Evolutionary conservation across 805 yeast species (phyloP), one percentile per base, ranked within the genome.

Genomic region (Starmera caribaea): DNA sequence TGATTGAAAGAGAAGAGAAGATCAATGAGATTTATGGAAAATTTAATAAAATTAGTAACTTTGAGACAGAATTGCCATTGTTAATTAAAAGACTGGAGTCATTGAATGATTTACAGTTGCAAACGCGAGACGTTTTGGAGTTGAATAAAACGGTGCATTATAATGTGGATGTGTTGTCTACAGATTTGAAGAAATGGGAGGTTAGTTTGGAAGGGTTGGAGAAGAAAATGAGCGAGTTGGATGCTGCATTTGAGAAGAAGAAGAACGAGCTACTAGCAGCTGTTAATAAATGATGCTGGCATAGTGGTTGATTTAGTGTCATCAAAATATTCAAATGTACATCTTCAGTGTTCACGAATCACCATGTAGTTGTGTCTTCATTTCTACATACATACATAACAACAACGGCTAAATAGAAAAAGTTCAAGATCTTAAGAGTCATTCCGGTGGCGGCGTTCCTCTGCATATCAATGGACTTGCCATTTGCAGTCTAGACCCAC

Each of bases 131-230:
- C 5, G 40, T 53, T 3, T 44, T 48, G 15, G 44, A 41, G 4
- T 35, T 51, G 2, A 46, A 49, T 2, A 49, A 51, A 15, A 36
- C 41, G 2, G 37, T 58, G 31, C 55, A 56, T 32, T 15, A 32
- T 4, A 41, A 38, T 3, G 39, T 61, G 5, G 32, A 38, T 8
- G 37, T 45, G 8, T 32, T 61, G 36, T 43, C 50, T 27, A 37
- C 35, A 11, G 61, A 58, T 36, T 42, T 55, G 15, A 37, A 45
- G 2, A 34, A 48, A 31, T 61, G 65, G 65, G 55, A 56, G 29
- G 30, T 40, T 16, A 41, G 52, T 4, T 40, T 57, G 28, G 36
- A 24, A 1, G 29, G 32, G 4, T 16, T 59, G 36, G 61, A 58
- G 34, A 29, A 28, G 8, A 53, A 51, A 38, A 40, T 58, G 9